Evolutionary conservation across 768 basidiomycete genomes (phyloP).

Genomic region (Clavulina sp.): DNA sequence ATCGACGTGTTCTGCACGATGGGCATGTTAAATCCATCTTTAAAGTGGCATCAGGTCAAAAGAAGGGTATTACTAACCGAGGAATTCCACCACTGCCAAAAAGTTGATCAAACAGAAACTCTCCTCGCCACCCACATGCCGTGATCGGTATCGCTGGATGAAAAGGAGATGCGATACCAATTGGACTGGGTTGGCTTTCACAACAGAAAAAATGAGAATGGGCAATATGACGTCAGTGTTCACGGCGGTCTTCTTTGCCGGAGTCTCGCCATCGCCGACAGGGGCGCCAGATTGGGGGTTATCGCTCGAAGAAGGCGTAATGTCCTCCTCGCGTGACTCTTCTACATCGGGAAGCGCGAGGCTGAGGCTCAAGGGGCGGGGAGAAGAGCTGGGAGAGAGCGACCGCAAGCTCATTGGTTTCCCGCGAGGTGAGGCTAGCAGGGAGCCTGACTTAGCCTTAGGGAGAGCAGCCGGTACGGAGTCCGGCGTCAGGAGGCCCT

Average conservation of each 20-base stretch:
- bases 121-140: constrained; percentile 57
- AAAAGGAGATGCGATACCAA: constrained; percentile 49
- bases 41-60: not conserved
- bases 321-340: too few relatives aligned
- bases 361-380: not conserved
- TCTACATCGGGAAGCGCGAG: too few relatives aligned
- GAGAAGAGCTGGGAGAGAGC: not conserved
- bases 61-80: constrained; percentile 16
- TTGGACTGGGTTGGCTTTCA: constrained; percentile 76
- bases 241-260: constrained; percentile 26
- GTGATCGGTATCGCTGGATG: constrained; percentile 37
- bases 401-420: not conserved
- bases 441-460: not conserved
- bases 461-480: constrained; percentile 3
- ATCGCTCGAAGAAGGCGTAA: not conserved
- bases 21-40: not conserved
- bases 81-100: constrained; percentile 87
- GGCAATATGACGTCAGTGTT: constrained; percentile 86
- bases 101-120: constrained; percentile 88
- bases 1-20: constrained; percentile 59
- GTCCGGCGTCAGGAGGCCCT: not conserved
- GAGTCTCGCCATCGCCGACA: not conserved
- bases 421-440: not conserved
- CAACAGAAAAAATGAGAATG: constrained; percentile 83
- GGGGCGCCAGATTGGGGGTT: not conserved